These are phyloP conservation scores for Trichoderma cornu-damae DNA, from an alignment of 2,329 filamentous ascomycete species.

Conservation along the genomic window DNA sequence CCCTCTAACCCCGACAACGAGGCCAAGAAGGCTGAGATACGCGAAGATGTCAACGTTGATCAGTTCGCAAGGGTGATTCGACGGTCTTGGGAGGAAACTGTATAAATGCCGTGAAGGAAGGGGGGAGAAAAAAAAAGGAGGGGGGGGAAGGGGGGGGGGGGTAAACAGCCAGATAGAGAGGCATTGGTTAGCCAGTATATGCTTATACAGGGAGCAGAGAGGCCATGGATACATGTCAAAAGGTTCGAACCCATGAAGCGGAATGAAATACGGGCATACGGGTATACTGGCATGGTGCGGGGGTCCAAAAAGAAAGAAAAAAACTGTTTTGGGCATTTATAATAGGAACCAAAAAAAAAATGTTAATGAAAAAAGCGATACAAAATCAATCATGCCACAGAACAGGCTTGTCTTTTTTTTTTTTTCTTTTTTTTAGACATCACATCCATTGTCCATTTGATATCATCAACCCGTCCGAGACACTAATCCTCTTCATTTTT, in stretches of 20 bases:
- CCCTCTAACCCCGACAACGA: constrained; percentile 96
- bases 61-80: constrained; percentile 76
- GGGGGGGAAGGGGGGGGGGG: neutral
- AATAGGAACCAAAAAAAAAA: too few species aligned
- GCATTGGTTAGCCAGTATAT: constrained; percentile 23
- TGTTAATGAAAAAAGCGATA: constrained; percentile 30
- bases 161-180: neutral
- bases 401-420: constrained; percentile 27
- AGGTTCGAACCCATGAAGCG: constrained; percentile 28
- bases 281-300: constrained; percentile 28
- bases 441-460: constrained; percentile 19
- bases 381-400: constrained; percentile 29
- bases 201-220: constrained; percentile 21
- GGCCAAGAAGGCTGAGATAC: constrained; percentile 89
- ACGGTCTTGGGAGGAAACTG: constrained; percentile 73
- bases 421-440: too few species aligned
- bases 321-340: too few species aligned
- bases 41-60: constrained; percentile 90
- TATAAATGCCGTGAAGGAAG: constrained; percentile 24
- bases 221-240: constrained; percentile 28
- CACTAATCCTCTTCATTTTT: neutral
- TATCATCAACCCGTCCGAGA: constrained; percentile 11
- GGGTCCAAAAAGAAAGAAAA: constrained; percentile 28
- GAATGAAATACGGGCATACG: too few species aligned
- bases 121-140: constrained; percentile 3